Evolutionary conservation across 352 stramenopile genomes (phyloP), one percentile per base, ranked within the genome.

Genomic region (Pelagophyceae sp.): DNA sequence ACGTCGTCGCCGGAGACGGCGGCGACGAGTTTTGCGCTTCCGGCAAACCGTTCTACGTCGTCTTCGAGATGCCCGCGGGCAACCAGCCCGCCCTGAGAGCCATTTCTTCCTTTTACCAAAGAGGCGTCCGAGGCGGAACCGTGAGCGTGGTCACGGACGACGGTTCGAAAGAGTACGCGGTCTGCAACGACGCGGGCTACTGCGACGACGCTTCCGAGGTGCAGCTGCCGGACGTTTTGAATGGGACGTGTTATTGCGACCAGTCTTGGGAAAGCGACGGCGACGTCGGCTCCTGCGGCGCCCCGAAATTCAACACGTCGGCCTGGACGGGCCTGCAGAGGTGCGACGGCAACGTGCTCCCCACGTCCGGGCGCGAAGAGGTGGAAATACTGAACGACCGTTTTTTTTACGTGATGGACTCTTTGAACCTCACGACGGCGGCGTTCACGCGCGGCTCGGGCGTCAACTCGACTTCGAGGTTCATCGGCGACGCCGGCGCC

Each of bases 211-310:
- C 60, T 11, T 27, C 15, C 11, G 60, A 29, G 31, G 25, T 17
- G 31, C 25, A 17, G 11, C 60, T 35, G 60, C 25, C 60, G 54
- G 25, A 82, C 0, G 31, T 63, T 2, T n/a, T 25, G 17, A 72
- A 40, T 29, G 80, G 80, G 17, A 78, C 71, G 15, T 83, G 80
- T 38, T 33, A 27, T 1, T 83, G 80, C 72, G 64, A 82, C 35
- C 38, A 80, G 31, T 72, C 70, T 38, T 83, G 51, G 37, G 77
- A 38, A 1, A 72, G 27, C 27, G 65, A 80, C 60, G 63, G 35
- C 33, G 76, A 74, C 70, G 77, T 64, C 35, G 76, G 76, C 33
- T 40, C 32, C 50, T 80, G 76, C 70, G 76, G 76, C 29, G 38
- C 31, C 27, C 76, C 76, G 6, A 38, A 61, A 23, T 72, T 65